These are phyloP conservation scores for Fusarium proliferatum DNA, from an alignment of 2,329 filamentous ascomycete genomes.

Conservation along the genomic window DNA sequence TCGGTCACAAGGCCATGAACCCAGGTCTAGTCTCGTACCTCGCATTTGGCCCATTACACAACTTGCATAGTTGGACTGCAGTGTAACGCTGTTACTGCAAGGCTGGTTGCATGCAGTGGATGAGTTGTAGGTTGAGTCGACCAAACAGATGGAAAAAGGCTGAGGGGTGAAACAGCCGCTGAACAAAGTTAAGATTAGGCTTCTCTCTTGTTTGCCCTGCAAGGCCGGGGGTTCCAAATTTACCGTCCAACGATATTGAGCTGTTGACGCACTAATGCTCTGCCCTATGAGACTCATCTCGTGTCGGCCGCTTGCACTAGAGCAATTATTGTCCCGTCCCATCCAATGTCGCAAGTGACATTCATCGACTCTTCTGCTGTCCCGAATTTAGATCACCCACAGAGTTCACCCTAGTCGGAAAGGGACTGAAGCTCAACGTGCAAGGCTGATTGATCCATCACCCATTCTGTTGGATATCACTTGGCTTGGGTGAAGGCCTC, in stretches of 20 bases:
- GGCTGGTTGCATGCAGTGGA: neutral
- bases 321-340: neutral
- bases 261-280: slow-evolving; percentile 13
- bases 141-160: slow-evolving; percentile 13
- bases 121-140: slow-evolving; percentile 2
- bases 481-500: neutral
- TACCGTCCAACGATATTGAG: slow-evolving; percentile 18
- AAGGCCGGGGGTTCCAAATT: slow-evolving; percentile 32
- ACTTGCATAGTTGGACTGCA: neutral
- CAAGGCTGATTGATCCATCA: slow-evolving; percentile 15
- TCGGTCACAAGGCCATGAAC: slow-evolving; percentile 25
- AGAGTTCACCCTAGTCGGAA: neutral
- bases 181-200: slow-evolving; percentile 40
- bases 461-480: neutral
- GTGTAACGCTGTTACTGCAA: slow-evolving; percentile 17
- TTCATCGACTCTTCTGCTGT: neutral
- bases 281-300: slow-evolving; percentile 18
- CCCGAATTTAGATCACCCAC: neutral
- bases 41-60: neutral
- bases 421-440: neutral
- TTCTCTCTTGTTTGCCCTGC: slow-evolving; percentile 25
- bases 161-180: slow-evolving; percentile 34
- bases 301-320: slow-evolving; percentile 8
- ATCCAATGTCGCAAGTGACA: neutral
- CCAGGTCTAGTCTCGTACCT: slow-evolving; percentile 11